These are phyloP conservation scores for Tympanopsis confertula DNA, from an alignment of 2,329 filamentous ascomycete genomes.

Conservation along the genomic window DNA sequence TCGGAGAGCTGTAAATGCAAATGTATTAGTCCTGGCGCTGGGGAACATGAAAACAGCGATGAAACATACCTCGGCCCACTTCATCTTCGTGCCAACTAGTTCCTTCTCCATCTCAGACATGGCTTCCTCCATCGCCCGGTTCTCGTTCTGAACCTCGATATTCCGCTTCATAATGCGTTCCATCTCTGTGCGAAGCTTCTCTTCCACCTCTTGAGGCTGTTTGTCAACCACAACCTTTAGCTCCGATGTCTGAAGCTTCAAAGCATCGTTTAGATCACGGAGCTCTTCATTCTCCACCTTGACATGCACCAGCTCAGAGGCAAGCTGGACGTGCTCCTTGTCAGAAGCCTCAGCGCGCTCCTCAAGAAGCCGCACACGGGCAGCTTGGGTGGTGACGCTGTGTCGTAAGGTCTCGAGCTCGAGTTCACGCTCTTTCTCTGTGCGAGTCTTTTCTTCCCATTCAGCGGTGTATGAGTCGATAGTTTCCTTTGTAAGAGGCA, in stretches of 20 bases:
- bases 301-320: slow-evolving; percentile 56
- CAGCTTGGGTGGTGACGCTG: slow-evolving; percentile 35
- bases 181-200: slow-evolving; percentile 54
- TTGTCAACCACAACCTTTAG: slow-evolving; percentile 54
- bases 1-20: not conserved
- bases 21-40: not conserved
- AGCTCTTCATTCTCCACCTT: slow-evolving; percentile 63
- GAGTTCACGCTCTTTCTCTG: slow-evolving; percentile 49
- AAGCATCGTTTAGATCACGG: slow-evolving; percentile 52
- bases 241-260: slow-evolving; percentile 53
- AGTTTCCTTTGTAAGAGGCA: slow-evolving; percentile 50
- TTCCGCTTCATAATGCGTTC: slow-evolving; percentile 63
- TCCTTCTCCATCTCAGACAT: slow-evolving; percentile 65
- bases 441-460: slow-evolving; percentile 55
- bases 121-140: slow-evolving; percentile 59
- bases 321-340: slow-evolving; percentile 59
- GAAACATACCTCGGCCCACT: slow-evolving; percentile 51
- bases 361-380: slow-evolving; percentile 52
- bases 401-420: slow-evolving; percentile 49
- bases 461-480: slow-evolving; percentile 52
- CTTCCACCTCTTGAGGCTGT: slow-evolving; percentile 60
- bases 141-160: slow-evolving; percentile 63
- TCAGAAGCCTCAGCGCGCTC: slow-evolving; percentile 59
- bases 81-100: slow-evolving; percentile 62
- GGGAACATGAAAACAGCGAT: slow-evolving; percentile 17